These are phyloP conservation scores for Lignosus rhinocerotis DNA, from an alignment of 1,284 basidiomycete species.

Conservation along the genomic window DNA sequence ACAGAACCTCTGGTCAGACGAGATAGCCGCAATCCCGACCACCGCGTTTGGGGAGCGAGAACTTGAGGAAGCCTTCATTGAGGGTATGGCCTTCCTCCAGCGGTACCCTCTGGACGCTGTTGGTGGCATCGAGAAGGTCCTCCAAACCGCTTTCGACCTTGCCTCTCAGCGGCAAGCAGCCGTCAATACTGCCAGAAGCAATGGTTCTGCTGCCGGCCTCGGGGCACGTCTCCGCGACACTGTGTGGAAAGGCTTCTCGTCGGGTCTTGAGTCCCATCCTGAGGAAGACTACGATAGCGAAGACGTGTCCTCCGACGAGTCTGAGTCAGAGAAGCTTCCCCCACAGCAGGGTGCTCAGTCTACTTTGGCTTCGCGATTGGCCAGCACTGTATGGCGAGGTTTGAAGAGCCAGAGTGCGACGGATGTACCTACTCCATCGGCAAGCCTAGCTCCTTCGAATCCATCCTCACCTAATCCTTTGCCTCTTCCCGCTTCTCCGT, in stretches of 20 bases:
- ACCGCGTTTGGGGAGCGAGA: slow-evolving; percentile 53
- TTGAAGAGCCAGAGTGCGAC: slow-evolving; percentile 74
- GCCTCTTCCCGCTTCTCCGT: slow-evolving; percentile 33
- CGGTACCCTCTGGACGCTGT: slow-evolving; percentile 60
- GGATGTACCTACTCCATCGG: slow-evolving; percentile 51
- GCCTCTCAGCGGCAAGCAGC: slow-evolving; percentile 48
- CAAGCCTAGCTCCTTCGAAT: slow-evolving; percentile 41
- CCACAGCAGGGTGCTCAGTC: slow-evolving; percentile 23
- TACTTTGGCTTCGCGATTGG: slow-evolving; percentile 54
- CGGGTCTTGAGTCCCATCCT: slow-evolving; percentile 25
- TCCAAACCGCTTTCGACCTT: slow-evolving; percentile 68
- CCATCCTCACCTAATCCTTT: slow-evolving; percentile 33
- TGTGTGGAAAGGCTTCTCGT: slow-evolving; percentile 66
- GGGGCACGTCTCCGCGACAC: slow-evolving; percentile 58
- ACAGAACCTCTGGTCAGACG: slow-evolving; percentile 58
- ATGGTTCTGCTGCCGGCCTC: slow-evolving; percentile 40
- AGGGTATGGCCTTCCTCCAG: slow-evolving; percentile 64
- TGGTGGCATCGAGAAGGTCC: slow-evolving; percentile 68
- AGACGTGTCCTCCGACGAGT: slow-evolving; percentile 34
- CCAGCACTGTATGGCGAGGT: slow-evolving; percentile 67
- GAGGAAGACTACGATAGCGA: slow-evolving; percentile 35
- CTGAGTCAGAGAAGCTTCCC: slow-evolving; percentile 44
- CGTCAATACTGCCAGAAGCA: slow-evolving; percentile 28
- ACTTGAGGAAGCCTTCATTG: slow-evolving; percentile 62
- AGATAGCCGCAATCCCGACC: slow-evolving; percentile 39